Conservation (phyloP, 768 basidiomycete genomes). For the Gyrodon lividus region DNA sequence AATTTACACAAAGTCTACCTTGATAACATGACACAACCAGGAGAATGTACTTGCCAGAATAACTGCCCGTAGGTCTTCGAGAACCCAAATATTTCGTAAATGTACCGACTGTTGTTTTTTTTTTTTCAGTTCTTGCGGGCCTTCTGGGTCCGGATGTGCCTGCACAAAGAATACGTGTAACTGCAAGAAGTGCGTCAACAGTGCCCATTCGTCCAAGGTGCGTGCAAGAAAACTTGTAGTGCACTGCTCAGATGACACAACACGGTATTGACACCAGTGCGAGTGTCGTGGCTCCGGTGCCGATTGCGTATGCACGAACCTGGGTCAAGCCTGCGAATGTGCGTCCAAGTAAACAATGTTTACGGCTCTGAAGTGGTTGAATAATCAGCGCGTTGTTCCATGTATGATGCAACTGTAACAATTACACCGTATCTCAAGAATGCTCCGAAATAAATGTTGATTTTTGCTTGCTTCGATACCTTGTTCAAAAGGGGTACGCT, state of each 20-base stretch:
- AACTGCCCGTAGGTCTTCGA: conserved; percentile 24
- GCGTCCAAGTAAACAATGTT: conserved; percentile 12
- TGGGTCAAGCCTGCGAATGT: conserved; percentile 15
- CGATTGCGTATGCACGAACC: conserved; percentile 17
- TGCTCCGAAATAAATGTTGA: not conserved
- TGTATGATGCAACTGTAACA: not conserved
- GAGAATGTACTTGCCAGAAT: conserved; percentile 29
- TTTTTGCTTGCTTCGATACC: not conserved
- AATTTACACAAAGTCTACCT: not conserved
- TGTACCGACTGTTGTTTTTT: not conserved
- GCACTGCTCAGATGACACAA: not conserved
- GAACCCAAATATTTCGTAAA: too few relatives aligned
- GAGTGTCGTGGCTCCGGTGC: conserved; percentile 19
- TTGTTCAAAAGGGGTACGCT: not conserved
- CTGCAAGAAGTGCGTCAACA: conserved; percentile 32
- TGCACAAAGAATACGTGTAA: conserved; percentile 32
- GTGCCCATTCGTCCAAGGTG: conserved; percentile 25
- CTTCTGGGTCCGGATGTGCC: conserved; percentile 30
- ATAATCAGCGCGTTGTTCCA: conserved; percentile 13
- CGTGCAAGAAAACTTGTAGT: not conserved
- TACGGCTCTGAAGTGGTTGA: not conserved
- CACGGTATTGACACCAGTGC: conserved; percentile 15
- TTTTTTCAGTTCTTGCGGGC: conserved; percentile 28
- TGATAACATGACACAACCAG: conserved; percentile 18
- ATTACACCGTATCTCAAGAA: not conserved